Percentiles rank a stretch among this genome's conserved stretches.
These are phyloP conservation scores for Penicillium polonicum DNA, from an alignment of 2,329 filamentous ascomycete species.

Conservation along the genomic window DNA sequence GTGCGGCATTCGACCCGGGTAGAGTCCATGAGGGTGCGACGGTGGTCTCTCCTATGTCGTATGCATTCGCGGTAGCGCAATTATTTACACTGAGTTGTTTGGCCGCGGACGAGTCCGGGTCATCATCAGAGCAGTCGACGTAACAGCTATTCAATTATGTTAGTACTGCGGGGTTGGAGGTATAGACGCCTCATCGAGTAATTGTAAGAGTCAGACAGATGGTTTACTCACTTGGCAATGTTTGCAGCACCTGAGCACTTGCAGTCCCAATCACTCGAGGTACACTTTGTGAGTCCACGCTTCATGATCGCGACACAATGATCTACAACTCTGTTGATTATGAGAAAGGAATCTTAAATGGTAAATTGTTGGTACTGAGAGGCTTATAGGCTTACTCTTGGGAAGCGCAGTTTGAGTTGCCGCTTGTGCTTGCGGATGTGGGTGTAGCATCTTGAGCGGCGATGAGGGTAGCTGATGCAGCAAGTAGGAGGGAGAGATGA, in stretches of 20 bases:
- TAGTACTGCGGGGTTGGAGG: not conserved
- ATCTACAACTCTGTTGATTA: constrained; percentile 17
- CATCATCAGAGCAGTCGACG: constrained; percentile 18
- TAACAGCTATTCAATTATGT: constrained; percentile 18
- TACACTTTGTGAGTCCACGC: constrained; percentile 11
- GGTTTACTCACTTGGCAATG: constrained; percentile 20
- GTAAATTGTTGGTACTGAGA: no score
- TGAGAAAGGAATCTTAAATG: not conserved
- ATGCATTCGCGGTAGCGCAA: constrained; percentile 24
- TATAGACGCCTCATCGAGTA: not conserved
- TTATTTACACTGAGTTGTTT: constrained; percentile 13
- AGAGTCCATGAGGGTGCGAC: constrained; percentile 17
- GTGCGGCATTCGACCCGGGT: constrained; percentile 10
- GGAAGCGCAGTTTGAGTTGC: constrained; percentile 10
- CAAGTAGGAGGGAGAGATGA: constrained; percentile 4
- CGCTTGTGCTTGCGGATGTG: not conserved
- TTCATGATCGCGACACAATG: constrained; percentile 18
- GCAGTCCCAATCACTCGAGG: constrained; percentile 21
- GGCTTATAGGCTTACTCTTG: constrained; percentile 14
- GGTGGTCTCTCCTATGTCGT: constrained; percentile 15
- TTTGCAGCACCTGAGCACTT: constrained; percentile 23
- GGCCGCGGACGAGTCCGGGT: constrained; percentile 14
- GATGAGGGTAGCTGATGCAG: constrained; percentile 2
- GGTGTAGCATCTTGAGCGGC: constrained; percentile 11
- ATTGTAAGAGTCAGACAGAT: no score